phyloP scores from a whole-genome alignment of 139 green algal genomes.

The Ostreobium quekettii region DNA sequence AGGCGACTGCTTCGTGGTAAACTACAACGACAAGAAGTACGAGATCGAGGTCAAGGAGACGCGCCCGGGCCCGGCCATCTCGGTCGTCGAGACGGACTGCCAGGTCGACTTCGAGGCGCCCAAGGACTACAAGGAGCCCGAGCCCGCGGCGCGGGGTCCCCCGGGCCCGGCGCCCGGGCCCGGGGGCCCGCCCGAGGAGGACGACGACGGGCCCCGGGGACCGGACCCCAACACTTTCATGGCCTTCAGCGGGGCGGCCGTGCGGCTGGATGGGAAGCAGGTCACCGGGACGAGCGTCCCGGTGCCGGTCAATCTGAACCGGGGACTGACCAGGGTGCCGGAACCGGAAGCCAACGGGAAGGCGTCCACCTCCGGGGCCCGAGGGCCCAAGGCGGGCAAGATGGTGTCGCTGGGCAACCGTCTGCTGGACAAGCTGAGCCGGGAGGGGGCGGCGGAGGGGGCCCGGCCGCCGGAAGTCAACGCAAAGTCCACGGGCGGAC shows the following conservation, averaged over 20 bases:
- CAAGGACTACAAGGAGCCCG: conserved; percentile 91
- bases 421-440: conserved; percentile 48
- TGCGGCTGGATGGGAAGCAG: conserved; percentile 74
- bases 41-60: conserved; percentile 76
- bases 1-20: conserved; percentile 80
- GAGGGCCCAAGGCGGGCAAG: conserved; percentile 44
- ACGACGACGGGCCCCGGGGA: conserved; percentile 26
- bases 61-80: conserved; percentile 80
- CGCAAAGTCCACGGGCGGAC: no score
- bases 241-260: conserved; percentile 63
- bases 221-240: conserved; percentile 53
- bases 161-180: conserved; percentile 5
- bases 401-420: conserved; percentile 57
- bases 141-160: background rate
- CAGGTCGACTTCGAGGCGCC: conserved; percentile 93
- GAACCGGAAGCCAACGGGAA: background rate
- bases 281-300: conserved; percentile 21
- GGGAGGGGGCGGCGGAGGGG: conserved; percentile 12
- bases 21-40: conserved; percentile 96
- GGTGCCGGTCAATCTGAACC: conserved; percentile 15
- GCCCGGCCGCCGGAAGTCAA: conserved; percentile 6
- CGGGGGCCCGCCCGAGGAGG: conserved; percentile 16
- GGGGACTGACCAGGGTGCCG: background rate
- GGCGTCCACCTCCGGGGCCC: background rate
- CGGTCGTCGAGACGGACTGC: conserved; percentile 95